Percentiles rank a stretch among this genome's conserved stretches.
phyloP scores from a whole-genome alignment of 345 rosid genomes.

The Camelina neglecta region DNA sequence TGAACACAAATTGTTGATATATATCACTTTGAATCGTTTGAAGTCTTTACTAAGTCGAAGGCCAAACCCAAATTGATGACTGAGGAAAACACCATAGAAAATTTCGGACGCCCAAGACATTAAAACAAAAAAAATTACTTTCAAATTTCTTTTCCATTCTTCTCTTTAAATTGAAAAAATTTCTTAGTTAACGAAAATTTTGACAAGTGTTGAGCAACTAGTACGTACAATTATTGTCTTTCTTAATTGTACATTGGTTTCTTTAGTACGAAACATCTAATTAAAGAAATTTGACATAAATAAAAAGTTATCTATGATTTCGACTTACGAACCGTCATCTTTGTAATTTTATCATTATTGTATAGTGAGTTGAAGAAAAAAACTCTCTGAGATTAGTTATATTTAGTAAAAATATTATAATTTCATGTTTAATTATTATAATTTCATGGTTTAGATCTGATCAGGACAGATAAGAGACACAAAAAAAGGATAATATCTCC shows the following conservation, averaged over 20 bases:
- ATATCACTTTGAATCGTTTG: too few species aligned
- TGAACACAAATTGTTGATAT: too few species aligned
- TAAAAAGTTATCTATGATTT: not conserved
- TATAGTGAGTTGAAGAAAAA: not conserved
- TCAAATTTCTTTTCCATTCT: not conserved
- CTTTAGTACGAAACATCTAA: not conserved
- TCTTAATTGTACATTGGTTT: conserved; percentile 7
- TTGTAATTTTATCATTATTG: not conserved
- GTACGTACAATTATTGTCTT: not conserved
- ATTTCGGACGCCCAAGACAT: too few species aligned
- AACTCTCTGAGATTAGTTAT: not conserved
- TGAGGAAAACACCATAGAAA: too few species aligned
- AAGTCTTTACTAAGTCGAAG: too few species aligned
- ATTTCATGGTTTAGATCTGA: too few species aligned
- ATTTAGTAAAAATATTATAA: not conserved
- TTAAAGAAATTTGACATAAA: not conserved
- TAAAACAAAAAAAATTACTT: too few species aligned
- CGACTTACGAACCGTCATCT: not conserved
- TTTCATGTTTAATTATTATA: too few species aligned
- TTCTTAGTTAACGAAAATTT: not conserved
- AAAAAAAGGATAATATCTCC: too few species aligned
- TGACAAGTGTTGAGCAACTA: not conserved
- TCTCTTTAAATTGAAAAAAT: not conserved
- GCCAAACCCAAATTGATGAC: too few species aligned
- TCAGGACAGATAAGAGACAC: too few species aligned